These are phyloP conservation scores for Adansonia rubrostipa DNA, from an alignment of 441 rosid genomes.

Conservation along the genomic window DNA sequence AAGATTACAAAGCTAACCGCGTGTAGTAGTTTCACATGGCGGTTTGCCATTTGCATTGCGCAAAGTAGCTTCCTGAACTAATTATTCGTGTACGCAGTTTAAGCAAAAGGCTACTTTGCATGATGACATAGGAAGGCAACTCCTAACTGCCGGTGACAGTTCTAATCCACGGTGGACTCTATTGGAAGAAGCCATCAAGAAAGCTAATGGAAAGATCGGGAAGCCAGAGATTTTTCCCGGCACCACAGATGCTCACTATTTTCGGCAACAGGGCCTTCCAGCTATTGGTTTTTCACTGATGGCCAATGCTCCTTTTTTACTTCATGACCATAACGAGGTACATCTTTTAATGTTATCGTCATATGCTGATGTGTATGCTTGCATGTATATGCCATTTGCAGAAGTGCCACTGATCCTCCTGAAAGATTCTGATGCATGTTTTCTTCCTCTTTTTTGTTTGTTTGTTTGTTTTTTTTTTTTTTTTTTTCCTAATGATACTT, in stretches of 20 bases:
- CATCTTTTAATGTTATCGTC: not conserved
- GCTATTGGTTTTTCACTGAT: conserved; percentile 94
- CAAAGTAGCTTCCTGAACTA: not conserved
- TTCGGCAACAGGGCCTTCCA: conserved; percentile 65
- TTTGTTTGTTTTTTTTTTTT: too few species aligned
- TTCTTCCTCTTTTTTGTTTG: not conserved
- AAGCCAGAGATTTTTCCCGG: conserved; percentile 91
- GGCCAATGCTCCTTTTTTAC: conserved; percentile 82
- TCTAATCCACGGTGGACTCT: conserved; percentile 92
- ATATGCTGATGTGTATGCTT: not conserved
- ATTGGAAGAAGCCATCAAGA: conserved; percentile 72
- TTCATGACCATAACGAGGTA: conserved; percentile 97
- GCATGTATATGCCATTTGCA: not conserved
- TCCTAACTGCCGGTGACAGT: conserved; percentile 59
- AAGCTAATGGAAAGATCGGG: conserved; percentile 69
- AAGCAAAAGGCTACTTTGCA: conserved; percentile 27
- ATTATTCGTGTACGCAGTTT: not conserved
- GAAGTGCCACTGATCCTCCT: not conserved
- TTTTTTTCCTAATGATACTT: not conserved
- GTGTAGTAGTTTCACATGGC: not conserved
- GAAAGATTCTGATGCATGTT: not conserved
- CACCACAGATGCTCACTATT: conserved; percentile 85
- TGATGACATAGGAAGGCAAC: conserved; percentile 53
- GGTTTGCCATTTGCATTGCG: not conserved
- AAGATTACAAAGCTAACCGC: not conserved